These are phyloP conservation scores for Cunninghamia lanceolata DNA, from an alignment of 75 land plant genomes.

Conservation along the genomic window DNA sequence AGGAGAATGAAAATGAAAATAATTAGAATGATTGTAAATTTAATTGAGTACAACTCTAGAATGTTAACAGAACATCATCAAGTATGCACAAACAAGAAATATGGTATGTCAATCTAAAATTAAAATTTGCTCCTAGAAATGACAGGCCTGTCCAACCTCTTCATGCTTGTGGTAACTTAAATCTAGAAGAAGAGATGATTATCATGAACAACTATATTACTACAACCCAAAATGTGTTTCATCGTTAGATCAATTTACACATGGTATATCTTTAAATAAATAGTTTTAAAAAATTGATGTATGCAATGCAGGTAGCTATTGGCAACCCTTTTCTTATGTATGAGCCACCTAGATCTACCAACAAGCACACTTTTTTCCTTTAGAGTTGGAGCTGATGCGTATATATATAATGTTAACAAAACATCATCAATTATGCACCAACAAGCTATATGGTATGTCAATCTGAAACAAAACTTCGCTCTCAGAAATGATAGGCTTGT, in stretches of 20 bases:
- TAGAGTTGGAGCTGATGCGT: no score
- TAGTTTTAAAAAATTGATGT: no score
- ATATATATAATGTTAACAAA: no score
- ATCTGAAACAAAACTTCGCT: neutral
- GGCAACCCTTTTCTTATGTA: no score
- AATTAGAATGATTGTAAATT: neutral
- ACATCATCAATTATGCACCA: neutral
- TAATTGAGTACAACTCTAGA: neutral
- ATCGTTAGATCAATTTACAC: no score
- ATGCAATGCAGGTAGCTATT: no score
- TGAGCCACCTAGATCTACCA: no score
- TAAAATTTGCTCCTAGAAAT: neutral
- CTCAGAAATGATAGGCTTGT: neutral
- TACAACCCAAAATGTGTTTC: no score
- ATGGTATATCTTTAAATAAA: no score
- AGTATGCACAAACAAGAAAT: neutral
- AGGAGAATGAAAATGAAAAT: neutral
- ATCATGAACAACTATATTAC: neutral
- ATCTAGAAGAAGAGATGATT: slow-evolving; percentile 1
- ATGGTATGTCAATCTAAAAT: neutral
- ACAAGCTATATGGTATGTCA: neutral
- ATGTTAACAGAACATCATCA: neutral
- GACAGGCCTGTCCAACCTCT: neutral
- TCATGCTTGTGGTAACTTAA: neutral
- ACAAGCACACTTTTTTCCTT: no score